These are phyloP conservation scores for Sporothrix humicola DNA, from an alignment of 2,329 filamentous ascomycete genomes.

Conservation along the genomic window DNA sequence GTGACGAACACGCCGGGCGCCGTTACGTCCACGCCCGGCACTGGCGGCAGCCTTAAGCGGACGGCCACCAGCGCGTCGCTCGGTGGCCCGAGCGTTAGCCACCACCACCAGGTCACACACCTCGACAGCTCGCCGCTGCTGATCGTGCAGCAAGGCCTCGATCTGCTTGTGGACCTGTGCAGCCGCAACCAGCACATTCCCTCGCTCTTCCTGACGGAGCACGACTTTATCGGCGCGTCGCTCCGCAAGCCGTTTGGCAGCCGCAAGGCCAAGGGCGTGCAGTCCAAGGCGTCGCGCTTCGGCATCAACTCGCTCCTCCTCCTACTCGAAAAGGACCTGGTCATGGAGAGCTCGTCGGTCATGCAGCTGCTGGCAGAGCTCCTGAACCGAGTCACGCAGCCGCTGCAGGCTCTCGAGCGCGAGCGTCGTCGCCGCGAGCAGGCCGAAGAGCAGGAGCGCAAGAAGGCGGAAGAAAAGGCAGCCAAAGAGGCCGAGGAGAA, in stretches of 20 bases:
- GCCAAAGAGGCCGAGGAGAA: slow-evolving; percentile 6
- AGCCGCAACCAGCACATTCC: slow-evolving; percentile 85
- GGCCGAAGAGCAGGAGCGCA: slow-evolving; percentile 39
- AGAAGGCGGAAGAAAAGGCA: slow-evolving; percentile 41
- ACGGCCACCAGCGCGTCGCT: slow-evolving; percentile 76
- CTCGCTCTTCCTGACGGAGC: slow-evolving; percentile 91
- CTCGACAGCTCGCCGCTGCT: slow-evolving; percentile 92
- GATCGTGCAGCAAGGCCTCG: slow-evolving; percentile 93
- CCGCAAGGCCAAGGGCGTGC: slow-evolving; percentile 87
- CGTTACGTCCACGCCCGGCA: slow-evolving; percentile 75
- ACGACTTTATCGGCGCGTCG: slow-evolving; percentile 74
- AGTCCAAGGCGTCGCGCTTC: slow-evolving; percentile 82
- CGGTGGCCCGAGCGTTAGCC: slow-evolving; percentile 46
- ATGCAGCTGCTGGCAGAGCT: slow-evolving; percentile 93
- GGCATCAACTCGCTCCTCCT: slow-evolving; percentile 89
- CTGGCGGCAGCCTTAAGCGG: slow-evolving; percentile 44
- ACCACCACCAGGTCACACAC: slow-evolving; percentile 54
- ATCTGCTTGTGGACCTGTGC: slow-evolving; percentile 81
- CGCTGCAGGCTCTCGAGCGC: slow-evolving; percentile 79
- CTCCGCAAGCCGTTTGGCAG: slow-evolving; percentile 77
- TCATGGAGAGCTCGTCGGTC: slow-evolving; percentile 95
- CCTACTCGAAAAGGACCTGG: slow-evolving; percentile 88
- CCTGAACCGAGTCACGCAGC: slow-evolving; percentile 85
- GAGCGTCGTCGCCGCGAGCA: slow-evolving; percentile 83
- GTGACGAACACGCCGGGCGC: slow-evolving; percentile 42